phyloP scores from a whole-genome alignment of 2,329 filamentous ascomycete genomes.

The Chaetomium sp. region DNA sequence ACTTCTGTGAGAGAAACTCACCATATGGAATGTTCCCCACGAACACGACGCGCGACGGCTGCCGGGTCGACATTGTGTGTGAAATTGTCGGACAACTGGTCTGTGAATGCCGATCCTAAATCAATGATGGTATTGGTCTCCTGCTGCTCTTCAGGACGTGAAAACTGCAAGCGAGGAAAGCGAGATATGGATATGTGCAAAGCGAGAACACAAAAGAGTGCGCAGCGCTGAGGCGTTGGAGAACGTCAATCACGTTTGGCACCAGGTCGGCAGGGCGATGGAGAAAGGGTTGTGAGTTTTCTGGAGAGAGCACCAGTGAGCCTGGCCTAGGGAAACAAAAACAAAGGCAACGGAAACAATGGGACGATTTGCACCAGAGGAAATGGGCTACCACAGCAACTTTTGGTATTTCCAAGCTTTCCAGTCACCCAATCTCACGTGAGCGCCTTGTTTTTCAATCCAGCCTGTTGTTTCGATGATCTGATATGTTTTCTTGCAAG shows the following conservation, averaged over 20 bases:
- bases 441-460: background rate
- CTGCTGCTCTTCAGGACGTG: background rate
- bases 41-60: slow-evolving; percentile 72
- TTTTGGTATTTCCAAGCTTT: slow-evolving; percentile 6
- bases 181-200: background rate
- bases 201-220: no score
- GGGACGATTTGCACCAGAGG: slow-evolving; percentile 7
- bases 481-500: no score
- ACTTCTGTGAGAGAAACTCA: slow-evolving; percentile 30
- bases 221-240: no score
- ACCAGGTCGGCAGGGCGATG: background rate
- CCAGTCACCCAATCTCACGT: slow-evolving; percentile 3
- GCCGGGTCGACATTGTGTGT: slow-evolving; percentile 62
- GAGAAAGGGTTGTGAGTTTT: background rate
- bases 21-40: slow-evolving; percentile 83
- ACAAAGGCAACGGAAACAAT: slow-evolving; percentile 4
- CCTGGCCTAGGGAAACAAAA: background rate
- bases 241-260: no score
- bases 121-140: background rate
- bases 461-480: background rate
- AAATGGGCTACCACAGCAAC: slow-evolving; percentile 12
- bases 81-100: background rate
- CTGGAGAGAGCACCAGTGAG: no score
- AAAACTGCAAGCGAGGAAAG: background rate
- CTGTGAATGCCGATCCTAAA: background rate